phyloP scores from a whole-genome alignment of 805 yeast species.

The Naumovozyma baii region DNA sequence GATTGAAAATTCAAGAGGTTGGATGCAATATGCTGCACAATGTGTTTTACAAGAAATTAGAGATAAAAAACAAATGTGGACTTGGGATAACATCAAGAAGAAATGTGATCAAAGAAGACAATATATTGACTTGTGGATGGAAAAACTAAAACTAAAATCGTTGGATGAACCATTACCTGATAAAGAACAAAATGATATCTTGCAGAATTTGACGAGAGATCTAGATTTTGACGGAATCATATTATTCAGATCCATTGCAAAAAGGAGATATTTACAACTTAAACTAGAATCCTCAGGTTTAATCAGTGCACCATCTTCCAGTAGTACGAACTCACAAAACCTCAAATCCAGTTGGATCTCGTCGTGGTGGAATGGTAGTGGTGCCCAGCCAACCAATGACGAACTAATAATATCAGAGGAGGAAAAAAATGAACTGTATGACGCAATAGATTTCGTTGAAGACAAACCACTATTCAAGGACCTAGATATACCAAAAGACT shows the following conservation, averaged over 20 bases:
- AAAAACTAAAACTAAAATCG: conserved; percentile 35
- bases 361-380: conserved; percentile 51
- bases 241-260: conserved; percentile 75
- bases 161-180: conserved; percentile 22
- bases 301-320: conserved; percentile 5
- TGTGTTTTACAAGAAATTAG: conserved; percentile 73
- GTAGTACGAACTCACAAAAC: not conserved
- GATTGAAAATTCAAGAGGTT: conserved; percentile 57
- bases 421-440: conserved; percentile 80
- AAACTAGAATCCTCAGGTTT: conserved; percentile 21
- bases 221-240: conserved; percentile 70
- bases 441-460: conserved; percentile 88
- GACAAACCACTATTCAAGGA: conserved; percentile 34
- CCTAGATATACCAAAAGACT: conserved; percentile 61
- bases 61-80: conserved; percentile 70
- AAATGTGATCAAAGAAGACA: conserved; percentile 63
- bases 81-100: conserved; percentile 71
- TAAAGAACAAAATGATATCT: conserved; percentile 33
- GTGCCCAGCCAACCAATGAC: conserved; percentile 18
- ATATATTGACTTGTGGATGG: conserved; percentile 62
- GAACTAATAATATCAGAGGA: conserved; percentile 61
- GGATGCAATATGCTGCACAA: conserved; percentile 78
- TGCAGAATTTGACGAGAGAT: conserved; percentile 47
- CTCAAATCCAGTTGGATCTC: conserved; percentile 51
- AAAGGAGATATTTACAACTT: conserved; percentile 54